Conservation (phyloP, 148 eudicot species). For the Camellia japonica region DNA sequence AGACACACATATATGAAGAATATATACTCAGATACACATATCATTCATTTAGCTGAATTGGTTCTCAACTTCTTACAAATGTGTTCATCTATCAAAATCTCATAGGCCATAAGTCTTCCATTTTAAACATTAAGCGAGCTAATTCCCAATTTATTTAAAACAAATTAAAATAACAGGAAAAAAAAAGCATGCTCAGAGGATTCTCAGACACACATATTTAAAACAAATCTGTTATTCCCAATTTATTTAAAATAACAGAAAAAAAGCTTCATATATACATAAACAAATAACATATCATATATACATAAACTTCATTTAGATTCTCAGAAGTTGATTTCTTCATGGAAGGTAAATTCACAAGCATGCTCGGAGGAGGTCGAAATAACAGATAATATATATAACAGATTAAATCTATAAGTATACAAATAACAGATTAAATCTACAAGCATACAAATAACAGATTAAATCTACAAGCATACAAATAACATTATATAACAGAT, state of each 20-base stretch:
- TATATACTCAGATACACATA: not conserved
- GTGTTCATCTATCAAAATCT: no score
- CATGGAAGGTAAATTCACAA: not conserved
- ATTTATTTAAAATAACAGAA: not conserved
- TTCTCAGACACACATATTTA: not conserved
- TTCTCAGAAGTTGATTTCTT: not conserved
- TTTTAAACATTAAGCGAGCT: no score
- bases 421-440: not conserved
- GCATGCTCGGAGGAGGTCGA: not conserved
- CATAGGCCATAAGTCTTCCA: no score
- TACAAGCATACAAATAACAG: not conserved
- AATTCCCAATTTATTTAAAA: not conserved
- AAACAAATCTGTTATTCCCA: not conserved
- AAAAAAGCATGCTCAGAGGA: not conserved
- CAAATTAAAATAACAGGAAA: not conserved
- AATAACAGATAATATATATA: not conserved
- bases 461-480: no score
- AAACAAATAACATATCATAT: no score
- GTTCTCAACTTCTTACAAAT: no score
- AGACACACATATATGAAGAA: not conserved
- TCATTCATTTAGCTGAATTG: not conserved
- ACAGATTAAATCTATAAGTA: no score
- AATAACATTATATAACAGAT: not conserved
- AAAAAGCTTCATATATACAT: no score
- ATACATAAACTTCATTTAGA: not conserved